phyloP scores from a whole-genome alignment of 495 filamentous ascomycete genomes.

The Xylaria palmicola region DNA sequence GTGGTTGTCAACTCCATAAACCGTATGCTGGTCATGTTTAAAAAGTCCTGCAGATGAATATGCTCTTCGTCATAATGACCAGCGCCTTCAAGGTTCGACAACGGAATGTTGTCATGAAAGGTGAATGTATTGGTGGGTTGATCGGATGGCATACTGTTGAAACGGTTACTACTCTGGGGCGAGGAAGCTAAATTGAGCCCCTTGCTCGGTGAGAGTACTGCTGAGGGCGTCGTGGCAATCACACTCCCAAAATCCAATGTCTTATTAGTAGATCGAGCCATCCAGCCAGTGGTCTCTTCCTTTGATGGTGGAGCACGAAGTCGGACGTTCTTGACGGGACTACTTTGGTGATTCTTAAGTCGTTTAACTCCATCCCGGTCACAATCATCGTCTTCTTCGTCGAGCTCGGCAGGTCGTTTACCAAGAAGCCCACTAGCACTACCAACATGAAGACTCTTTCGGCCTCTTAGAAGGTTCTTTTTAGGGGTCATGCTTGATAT shows the following conservation, averaged over 20 bases:
- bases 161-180: conserved; percentile 49
- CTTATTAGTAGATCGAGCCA: conserved; percentile 52
- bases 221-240: conserved; percentile 40
- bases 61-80: conserved; percentile 55
- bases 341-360: conserved; percentile 67
- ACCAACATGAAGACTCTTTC: conserved; percentile 76
- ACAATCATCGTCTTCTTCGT: conserved; percentile 66
- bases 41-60: conserved; percentile 86
- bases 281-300: conserved; percentile 60
- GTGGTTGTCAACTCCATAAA: conserved; percentile 96
- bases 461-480: conserved; percentile 63
- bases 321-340: conserved; percentile 73
- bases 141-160: conserved; percentile 46
- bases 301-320: conserved; percentile 66
- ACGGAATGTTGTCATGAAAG: conserved; percentile 41
- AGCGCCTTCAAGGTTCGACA: conserved; percentile 32
- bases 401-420: conserved; percentile 71
- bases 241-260: conserved; percentile 28
- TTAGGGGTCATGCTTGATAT: conserved; percentile 76
- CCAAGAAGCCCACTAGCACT: conserved; percentile 73
- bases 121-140: conserved; percentile 45
- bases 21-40: conserved; percentile 91
- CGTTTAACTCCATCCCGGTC: conserved; percentile 64
- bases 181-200: conserved; percentile 35
- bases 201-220: conserved; percentile 46